Evolutionary conservation across 1,284 basidiomycete species (phyloP).

Genomic region (Ganoderma meredithae): DNA sequence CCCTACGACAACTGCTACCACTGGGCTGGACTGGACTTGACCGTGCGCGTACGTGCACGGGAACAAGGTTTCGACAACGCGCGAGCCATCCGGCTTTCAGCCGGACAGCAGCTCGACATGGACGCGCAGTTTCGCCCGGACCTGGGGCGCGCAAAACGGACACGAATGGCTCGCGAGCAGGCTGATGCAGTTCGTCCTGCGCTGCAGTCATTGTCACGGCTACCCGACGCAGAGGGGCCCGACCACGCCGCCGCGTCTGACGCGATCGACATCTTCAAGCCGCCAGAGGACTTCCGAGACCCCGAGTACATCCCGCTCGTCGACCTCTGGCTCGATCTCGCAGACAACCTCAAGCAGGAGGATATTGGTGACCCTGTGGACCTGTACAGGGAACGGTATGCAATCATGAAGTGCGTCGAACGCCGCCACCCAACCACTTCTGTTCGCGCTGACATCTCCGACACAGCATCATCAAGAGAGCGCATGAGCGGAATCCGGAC

Average conservation of each 20-base stretch:
- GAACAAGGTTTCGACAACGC: not conserved
- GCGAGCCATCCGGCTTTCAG: not conserved
- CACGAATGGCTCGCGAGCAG: not conserved
- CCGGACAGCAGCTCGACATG: not conserved
- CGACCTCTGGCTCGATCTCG: conserved; percentile 1
- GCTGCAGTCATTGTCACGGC: not conserved
- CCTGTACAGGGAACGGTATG: conserved; percentile 2
- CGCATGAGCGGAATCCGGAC: not conserved
- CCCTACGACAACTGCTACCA: conserved; percentile 17
- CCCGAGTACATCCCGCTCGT: conserved; percentile 3
- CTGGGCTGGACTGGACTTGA: not conserved
- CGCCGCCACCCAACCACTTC: no score
- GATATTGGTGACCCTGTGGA: not conserved
- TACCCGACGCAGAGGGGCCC: no score
- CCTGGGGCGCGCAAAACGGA: not conserved
- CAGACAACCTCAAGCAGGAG: conserved; percentile 8
- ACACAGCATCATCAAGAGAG: not conserved
- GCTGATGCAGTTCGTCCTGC: not conserved
- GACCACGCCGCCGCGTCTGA: not conserved
- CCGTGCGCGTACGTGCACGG: not conserved
- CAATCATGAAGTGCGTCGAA: conserved; percentile 2
- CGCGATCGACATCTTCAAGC: not conserved
- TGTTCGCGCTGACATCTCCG: not conserved
- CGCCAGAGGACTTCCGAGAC: not conserved
- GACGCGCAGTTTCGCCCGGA: not conserved